Evolutionary conservation across 2,329 filamentous ascomycete species (phyloP).

Genomic region (Byssothecium circinans): DNA sequence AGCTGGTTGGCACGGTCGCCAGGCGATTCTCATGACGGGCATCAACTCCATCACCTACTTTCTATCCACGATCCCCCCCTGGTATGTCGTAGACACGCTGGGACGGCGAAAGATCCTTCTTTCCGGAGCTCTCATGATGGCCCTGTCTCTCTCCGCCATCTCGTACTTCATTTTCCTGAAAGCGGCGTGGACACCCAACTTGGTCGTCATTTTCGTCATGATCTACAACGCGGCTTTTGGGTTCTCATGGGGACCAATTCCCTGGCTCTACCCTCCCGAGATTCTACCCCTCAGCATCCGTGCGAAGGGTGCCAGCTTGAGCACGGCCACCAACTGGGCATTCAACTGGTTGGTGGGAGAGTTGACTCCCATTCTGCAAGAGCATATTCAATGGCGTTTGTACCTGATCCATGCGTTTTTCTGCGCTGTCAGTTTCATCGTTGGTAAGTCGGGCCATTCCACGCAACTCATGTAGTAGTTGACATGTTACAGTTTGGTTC

Average conservation of each 20-base stretch:
- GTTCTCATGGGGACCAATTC: constrained; percentile 96
- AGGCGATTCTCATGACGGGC: constrained; percentile 94
- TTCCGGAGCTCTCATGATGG: constrained; percentile 87
- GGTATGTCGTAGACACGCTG: constrained; percentile 94
- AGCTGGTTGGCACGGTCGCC: constrained; percentile 89
- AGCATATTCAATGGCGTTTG: constrained; percentile 87
- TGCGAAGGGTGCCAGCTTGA: constrained; percentile 94
- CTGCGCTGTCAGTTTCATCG: constrained; percentile 90
- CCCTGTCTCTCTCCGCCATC: constrained; percentile 81
- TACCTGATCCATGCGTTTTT: constrained; percentile 97
- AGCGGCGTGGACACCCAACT: constrained; percentile 71
- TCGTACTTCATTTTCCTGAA: constrained; percentile 96
- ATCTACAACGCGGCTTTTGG: constrained; percentile 98
- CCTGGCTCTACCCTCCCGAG: constrained; percentile 98
- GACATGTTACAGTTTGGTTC: constrained; percentile 74
- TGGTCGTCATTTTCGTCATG: constrained; percentile 96
- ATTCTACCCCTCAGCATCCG: constrained; percentile 95
- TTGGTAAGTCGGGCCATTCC: constrained; percentile 68
- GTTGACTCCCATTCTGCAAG: constrained; percentile 90
- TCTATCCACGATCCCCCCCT: constrained; percentile 88
- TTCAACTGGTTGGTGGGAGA: constrained; percentile 98
- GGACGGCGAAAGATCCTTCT: constrained; percentile 87
- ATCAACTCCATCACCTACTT: constrained; percentile 93
- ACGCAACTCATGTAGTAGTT: constrained; percentile 17
- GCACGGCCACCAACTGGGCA: constrained; percentile 95